These are phyloP conservation scores for Malus hybrid DNA, from an alignment of 331 rosid genomes.

Conservation along the genomic window DNA sequence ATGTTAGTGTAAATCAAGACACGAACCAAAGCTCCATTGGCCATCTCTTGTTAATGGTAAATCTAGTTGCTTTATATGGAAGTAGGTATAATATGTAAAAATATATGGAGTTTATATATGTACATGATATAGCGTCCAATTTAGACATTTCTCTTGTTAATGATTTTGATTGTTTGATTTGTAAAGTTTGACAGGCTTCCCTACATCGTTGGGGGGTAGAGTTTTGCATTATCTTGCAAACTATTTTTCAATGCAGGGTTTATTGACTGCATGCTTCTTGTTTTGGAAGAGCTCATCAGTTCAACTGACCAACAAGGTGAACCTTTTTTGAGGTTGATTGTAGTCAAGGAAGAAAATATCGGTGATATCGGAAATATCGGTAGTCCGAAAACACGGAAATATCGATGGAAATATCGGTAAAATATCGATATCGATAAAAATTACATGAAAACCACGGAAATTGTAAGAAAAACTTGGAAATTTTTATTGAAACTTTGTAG, in stretches of 20 bases:
- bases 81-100: slow-evolving; percentile 37
- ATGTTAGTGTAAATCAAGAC: no score
- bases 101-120: slow-evolving; percentile 15
- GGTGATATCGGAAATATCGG: no score
- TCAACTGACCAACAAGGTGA: slow-evolving; percentile 15
- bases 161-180: slow-evolving; percentile 35
- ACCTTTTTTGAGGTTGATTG: slow-evolving; percentile 35
- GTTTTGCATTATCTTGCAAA: slow-evolving; percentile 27
- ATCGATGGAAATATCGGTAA: no score
- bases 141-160: background rate
- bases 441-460: no score
- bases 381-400: no score
- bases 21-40: no score
- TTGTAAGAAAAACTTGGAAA: no score
- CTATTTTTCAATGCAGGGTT: slow-evolving; percentile 16
- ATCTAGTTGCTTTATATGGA: slow-evolving; percentile 26
- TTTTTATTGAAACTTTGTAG: no score
- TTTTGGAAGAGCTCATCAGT: slow-evolving; percentile 21
- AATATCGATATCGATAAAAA: no score
- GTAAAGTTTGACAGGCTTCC: slow-evolving; percentile 64
- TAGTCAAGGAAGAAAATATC: background rate
- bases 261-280: slow-evolving; percentile 34
- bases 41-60: background rate
- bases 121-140: slow-evolving; percentile 29
- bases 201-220: slow-evolving; percentile 48